A percentile compares a stretch with the other conserved stretches of the same genome.
Conservation (phyloP, 2,329 filamentous ascomycete genomes). For the Aureobasidium musti region DNA sequence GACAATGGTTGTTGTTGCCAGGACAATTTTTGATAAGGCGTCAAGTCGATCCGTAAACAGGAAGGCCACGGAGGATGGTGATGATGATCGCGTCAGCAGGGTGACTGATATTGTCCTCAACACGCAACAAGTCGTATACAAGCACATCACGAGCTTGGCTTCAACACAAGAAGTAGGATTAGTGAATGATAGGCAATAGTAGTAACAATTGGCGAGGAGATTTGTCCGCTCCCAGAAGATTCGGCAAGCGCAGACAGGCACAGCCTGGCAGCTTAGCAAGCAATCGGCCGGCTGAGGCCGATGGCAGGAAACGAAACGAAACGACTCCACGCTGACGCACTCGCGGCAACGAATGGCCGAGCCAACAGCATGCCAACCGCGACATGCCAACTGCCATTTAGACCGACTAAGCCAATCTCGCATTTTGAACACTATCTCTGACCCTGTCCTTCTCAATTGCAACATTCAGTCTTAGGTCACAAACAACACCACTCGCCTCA, state of each 20-base stretch:
- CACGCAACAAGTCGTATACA: background rate
- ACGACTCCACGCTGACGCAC: conserved; percentile 26
- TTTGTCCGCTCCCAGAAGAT: conserved; percentile 7
- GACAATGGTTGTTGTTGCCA: background rate
- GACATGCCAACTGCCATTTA: background rate
- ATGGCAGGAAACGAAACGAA: conserved; percentile 15
- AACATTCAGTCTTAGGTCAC: background rate
- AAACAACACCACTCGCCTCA: background rate
- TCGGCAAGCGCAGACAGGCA: conserved; percentile 12
- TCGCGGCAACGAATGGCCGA: conserved; percentile 4
- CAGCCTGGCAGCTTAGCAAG: conserved; percentile 1
- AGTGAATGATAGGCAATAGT: background rate
- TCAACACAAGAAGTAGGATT: background rate
- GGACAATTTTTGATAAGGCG: background rate
- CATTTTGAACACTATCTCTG: background rate
- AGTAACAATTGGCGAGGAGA: background rate
- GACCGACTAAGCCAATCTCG: background rate
- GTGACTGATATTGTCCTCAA: background rate
- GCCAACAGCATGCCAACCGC: background rate
- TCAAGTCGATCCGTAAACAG: background rate
- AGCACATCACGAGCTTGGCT: background rate
- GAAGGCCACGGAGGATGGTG: conserved; percentile 4
- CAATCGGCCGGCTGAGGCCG: conserved; percentile 9
- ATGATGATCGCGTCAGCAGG: background rate
- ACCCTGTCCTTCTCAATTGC: conserved; percentile 3